Evolutionary conservation across 768 basidiomycete genomes (phyloP).

Genomic region (Podaxis sp.): DNA sequence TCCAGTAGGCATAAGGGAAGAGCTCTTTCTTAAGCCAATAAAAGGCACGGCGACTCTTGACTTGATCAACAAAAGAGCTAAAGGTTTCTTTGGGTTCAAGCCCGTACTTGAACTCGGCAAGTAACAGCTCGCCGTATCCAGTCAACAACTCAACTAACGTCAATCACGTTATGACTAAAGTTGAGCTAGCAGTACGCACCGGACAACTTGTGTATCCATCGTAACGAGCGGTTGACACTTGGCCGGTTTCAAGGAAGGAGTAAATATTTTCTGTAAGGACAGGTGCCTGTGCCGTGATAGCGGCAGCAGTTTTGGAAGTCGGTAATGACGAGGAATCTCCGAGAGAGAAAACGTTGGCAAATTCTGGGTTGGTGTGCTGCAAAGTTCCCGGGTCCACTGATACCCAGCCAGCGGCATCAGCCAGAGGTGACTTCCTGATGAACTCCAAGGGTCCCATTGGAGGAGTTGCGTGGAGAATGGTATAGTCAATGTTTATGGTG

Average conservation of each 20-base stretch:
- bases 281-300: conserved; percentile 87
- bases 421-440: conserved; percentile 72
- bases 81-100: conserved; percentile 87
- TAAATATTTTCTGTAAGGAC: conserved; percentile 87
- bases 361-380: conserved; percentile 78
- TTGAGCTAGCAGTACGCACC: conserved; percentile 36
- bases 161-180: conserved; percentile 1
- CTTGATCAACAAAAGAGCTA: conserved; percentile 62
- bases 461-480: conserved; percentile 82
- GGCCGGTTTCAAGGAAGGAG: conserved; percentile 69
- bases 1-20: conserved; percentile 79
- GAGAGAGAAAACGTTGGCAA: conserved; percentile 78
- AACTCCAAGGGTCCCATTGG: conserved; percentile 87
- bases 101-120: conserved; percentile 95
- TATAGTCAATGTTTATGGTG: conserved; percentile 70
- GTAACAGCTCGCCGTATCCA: conserved; percentile 77
- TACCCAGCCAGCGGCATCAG: conserved; percentile 87
- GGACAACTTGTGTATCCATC: conserved; percentile 90
- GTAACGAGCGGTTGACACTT: conserved; percentile 65
- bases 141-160: conserved; percentile 56
- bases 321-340: conserved; percentile 94
- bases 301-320: conserved; percentile 95
- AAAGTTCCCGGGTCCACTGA: conserved; percentile 78
- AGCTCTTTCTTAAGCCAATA: conserved; percentile 86
- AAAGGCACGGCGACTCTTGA: conserved; percentile 66